Evolutionary conservation across 2,329 filamentous ascomycete genomes (phyloP).

Genomic region (Bretziella fagacearum): DNA sequence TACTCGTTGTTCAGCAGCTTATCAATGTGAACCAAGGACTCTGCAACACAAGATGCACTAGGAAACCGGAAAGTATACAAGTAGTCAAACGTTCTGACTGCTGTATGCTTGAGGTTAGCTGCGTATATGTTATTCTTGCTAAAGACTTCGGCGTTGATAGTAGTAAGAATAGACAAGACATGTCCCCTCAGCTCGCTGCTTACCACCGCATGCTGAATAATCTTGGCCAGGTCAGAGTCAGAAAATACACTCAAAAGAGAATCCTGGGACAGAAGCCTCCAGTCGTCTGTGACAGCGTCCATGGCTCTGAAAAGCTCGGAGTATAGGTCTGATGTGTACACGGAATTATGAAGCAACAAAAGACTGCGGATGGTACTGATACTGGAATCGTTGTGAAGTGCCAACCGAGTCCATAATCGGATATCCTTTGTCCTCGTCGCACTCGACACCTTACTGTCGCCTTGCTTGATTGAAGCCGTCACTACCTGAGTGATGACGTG

Average conservation of each 20-base stretch:
- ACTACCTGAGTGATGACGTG: neutral
- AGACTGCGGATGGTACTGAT: neutral
- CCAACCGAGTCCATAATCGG: constrained; percentile 2
- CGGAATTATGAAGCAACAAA: constrained; percentile 2
- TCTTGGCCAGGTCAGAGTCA: neutral
- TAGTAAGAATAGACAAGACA: neutral
- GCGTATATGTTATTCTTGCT: constrained; percentile 4
- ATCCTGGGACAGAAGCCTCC: constrained; percentile 1
- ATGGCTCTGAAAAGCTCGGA: neutral
- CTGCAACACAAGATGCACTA: no score
- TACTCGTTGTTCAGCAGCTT: no score
- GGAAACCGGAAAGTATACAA: no score
- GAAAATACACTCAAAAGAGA: neutral
- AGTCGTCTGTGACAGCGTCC: neutral
- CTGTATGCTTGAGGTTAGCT: neutral
- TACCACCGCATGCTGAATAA: neutral
- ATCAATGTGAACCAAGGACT: no score
- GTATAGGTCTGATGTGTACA: neutral
- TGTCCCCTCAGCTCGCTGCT: neutral
- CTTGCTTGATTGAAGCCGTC: no score
- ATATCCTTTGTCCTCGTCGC: neutral
- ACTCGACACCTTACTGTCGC: no score
- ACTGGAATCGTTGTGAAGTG: neutral
- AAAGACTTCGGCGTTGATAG: neutral
- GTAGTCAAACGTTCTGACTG: neutral